A percentile compares a stretch with the other conserved stretches of the same genome.
Evolutionary conservation across 768 basidiomycete species (phyloP).

Genomic region (Lactarius hatsudake): DNA sequence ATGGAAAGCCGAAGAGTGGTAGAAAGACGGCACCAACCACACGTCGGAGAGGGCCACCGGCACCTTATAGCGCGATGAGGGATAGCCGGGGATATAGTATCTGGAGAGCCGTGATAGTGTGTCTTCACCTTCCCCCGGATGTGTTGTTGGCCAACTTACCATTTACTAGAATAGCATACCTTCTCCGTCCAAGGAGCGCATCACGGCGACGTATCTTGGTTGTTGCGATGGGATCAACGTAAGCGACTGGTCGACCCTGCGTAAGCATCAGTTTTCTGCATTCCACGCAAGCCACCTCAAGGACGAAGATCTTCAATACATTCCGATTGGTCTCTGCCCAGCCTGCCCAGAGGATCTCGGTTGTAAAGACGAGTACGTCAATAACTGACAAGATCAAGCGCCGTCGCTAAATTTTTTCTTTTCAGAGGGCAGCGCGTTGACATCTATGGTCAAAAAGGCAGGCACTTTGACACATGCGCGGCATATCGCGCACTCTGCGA

Average conservation of each 20-base stretch:
- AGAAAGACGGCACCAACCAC: background rate
- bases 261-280: background rate
- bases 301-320: slow-evolving; percentile 1
- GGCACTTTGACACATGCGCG: background rate
- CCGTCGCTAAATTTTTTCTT: background rate
- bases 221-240: background rate
- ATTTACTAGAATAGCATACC: background rate
- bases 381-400: background rate
- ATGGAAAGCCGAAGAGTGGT: background rate
- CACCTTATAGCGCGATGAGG: background rate
- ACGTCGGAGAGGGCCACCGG: background rate
- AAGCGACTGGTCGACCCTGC: background rate
- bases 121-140: background rate
- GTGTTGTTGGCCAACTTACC: too few species aligned
- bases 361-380: slow-evolving; percentile 3
- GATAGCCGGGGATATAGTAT: background rate
- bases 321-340: background rate
- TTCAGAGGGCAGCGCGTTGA: slow-evolving; percentile 1
- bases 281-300: background rate
- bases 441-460: background rate
- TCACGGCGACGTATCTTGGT: background rate
- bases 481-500: background rate
- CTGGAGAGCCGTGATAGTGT: background rate
- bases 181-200: background rate
- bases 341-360: background rate